These are phyloP conservation scores for Wakefieldia striispora DNA, from an alignment of 768 basidiomycete genomes.

Conservation along the genomic window DNA sequence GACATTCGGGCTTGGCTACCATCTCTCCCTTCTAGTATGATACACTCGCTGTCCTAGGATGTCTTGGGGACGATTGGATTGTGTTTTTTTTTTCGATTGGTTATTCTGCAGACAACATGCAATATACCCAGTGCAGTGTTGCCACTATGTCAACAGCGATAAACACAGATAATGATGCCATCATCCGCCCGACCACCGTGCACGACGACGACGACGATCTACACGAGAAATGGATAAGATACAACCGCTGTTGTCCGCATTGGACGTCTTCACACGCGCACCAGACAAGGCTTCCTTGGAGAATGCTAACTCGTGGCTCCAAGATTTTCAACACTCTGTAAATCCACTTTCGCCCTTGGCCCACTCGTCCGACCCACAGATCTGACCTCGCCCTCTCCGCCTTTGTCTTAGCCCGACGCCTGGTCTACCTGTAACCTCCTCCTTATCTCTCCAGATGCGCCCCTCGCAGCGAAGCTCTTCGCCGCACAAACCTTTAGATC, in stretches of 20 bases:
- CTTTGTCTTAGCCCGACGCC: slow-evolving; percentile 84
- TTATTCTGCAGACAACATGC: slow-evolving; percentile 12
- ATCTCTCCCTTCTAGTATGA: slow-evolving; percentile 48
- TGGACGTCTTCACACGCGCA: slow-evolving; percentile 75
- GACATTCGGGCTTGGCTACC: slow-evolving; percentile 51
- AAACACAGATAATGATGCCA: slow-evolving; percentile 28
- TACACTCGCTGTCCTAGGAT: slow-evolving; percentile 34
- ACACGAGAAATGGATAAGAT: slow-evolving; percentile 56
- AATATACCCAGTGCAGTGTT: slow-evolving; percentile 36
- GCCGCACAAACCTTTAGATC: slow-evolving; percentile 95
- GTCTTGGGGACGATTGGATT: slow-evolving; percentile 26
- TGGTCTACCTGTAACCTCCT: slow-evolving; percentile 95
- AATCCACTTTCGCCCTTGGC: slow-evolving; percentile 75
- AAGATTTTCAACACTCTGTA: slow-evolving; percentile 99
- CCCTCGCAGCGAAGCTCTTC: slow-evolving; percentile 81
- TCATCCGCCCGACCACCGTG: not conserved
- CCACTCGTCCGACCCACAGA: slow-evolving; percentile 50
- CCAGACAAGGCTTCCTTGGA: slow-evolving; percentile 84
- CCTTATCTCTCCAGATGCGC: slow-evolving; percentile 75
- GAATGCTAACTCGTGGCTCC: slow-evolving; percentile 90
- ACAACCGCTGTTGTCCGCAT: slow-evolving; percentile 69
- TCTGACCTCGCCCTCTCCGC: slow-evolving; percentile 63
- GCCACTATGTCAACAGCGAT: slow-evolving; percentile 33
- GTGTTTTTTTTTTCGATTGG: slow-evolving; percentile 4
- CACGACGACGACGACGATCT: slow-evolving; percentile 11